These are phyloP conservation scores for Prototheca stagnorum DNA, from an alignment of 163 green algal genomes.

Conservation along the genomic window DNA sequence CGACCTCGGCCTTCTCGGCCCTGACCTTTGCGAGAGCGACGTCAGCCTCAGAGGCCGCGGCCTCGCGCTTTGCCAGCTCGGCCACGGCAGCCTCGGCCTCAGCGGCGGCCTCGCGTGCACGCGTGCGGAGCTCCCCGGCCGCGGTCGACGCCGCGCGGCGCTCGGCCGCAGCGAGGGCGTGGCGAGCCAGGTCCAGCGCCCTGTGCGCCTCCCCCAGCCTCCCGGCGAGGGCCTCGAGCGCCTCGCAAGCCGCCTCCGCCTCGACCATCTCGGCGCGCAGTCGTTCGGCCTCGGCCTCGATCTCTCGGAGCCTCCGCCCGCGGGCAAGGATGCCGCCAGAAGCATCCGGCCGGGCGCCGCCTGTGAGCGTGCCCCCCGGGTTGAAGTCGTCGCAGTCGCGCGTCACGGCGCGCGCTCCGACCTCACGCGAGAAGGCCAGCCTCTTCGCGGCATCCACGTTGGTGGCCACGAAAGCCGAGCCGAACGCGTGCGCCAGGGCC, in stretches of 20 bases:
- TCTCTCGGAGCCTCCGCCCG: slow-evolving; percentile 49
- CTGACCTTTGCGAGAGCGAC: slow-evolving; percentile 46
- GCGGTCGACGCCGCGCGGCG: too few species aligned
- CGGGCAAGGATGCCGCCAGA: slow-evolving; percentile 45
- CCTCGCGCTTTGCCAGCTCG: slow-evolving; percentile 19
- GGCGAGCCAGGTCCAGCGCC: too few species aligned
- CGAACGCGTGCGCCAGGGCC: slow-evolving; percentile 92
- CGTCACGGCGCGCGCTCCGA: slow-evolving; percentile 73
- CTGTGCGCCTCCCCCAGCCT: not conserved
- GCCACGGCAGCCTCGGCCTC: slow-evolving; percentile 17
- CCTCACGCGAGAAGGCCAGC: slow-evolving; percentile 64
- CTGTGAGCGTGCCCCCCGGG: slow-evolving; percentile 65
- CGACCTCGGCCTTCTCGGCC: slow-evolving; percentile 34
- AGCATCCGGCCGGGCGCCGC: slow-evolving; percentile 48
- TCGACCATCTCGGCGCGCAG: slow-evolving; percentile 7
- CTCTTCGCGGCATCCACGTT: slow-evolving; percentile 73
- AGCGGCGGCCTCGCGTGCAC: slow-evolving; percentile 1
- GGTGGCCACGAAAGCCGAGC: slow-evolving; percentile 78
- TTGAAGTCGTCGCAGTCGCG: slow-evolving; percentile 96
- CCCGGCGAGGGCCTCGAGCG: slow-evolving; percentile 12
- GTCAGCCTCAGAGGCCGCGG: slow-evolving; percentile 35
- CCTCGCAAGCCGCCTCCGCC: slow-evolving; percentile 12
- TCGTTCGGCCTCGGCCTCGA: slow-evolving; percentile 34
- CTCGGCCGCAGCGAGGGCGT: too few species aligned
- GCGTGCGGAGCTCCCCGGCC: too few species aligned